These are phyloP conservation scores for Penicillium sp. DNA, from an alignment of 2,329 filamentous ascomycete species.

Conservation along the genomic window DNA sequence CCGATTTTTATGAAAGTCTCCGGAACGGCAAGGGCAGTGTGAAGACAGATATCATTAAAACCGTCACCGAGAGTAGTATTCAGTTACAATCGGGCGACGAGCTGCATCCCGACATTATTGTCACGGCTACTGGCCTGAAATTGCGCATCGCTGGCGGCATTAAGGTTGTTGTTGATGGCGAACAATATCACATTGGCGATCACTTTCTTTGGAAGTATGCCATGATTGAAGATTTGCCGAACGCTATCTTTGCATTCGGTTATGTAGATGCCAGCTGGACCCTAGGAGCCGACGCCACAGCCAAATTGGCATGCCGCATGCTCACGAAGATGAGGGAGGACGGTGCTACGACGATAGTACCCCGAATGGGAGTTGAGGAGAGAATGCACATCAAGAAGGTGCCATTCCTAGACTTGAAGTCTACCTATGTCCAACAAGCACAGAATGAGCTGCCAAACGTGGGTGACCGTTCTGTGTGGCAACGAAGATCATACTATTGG, in stretches of 20 bases:
- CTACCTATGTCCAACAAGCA: constrained; percentile 44
- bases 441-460: constrained; percentile 41
- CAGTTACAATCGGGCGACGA: constrained; percentile 49
- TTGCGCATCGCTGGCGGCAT: constrained; percentile 44
- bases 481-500: constrained; percentile 42
- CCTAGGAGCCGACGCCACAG: constrained; percentile 49
- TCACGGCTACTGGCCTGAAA: constrained; percentile 50
- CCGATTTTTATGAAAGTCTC: constrained; percentile 61
- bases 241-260: constrained; percentile 46
- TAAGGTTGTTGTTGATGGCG: constrained; percentile 43
- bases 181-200: constrained; percentile 33
- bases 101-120: constrained; percentile 47
- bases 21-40: constrained; percentile 57
- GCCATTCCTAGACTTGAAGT: constrained; percentile 42
- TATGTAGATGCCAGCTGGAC: constrained; percentile 53
- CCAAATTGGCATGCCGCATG: constrained; percentile 42
- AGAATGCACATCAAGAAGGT: constrained; percentile 28
- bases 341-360: constrained; percentile 31
- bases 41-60: constrained; percentile 60
- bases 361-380: constrained; percentile 27
- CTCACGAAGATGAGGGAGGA: constrained; percentile 36
- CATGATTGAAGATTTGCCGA: constrained; percentile 51
- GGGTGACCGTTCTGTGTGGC: constrained; percentile 46
- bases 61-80: constrained; percentile 55
- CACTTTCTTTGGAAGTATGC: constrained; percentile 50